Evolutionary conservation across 1,284 basidiomycete species (phyloP).

Genomic region (Malassezia restricta): DNA sequence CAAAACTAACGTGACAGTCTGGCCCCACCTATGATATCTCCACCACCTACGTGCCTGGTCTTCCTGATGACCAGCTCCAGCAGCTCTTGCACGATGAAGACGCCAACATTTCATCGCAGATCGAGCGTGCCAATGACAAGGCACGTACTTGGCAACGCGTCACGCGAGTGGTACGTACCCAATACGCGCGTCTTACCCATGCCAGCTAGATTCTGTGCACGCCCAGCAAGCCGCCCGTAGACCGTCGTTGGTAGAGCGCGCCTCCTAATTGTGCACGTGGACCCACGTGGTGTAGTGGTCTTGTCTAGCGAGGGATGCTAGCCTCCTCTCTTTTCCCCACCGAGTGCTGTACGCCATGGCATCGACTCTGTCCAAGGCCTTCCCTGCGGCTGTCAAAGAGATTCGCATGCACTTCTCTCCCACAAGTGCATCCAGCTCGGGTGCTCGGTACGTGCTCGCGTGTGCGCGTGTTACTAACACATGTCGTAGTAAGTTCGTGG

Average conservation of each 20-base stretch:
- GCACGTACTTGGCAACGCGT: conserved; percentile 36
- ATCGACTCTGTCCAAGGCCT: conserved; percentile 29
- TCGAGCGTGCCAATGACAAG: conserved; percentile 27
- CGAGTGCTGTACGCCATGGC: conserved; percentile 21
- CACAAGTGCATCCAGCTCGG: conserved; percentile 34
- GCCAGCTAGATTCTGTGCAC: conserved; percentile 15
- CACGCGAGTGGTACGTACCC: conserved; percentile 31
- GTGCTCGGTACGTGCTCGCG: conserved; percentile 31
- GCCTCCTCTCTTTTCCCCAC: neutral
- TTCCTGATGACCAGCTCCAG: conserved; percentile 25
- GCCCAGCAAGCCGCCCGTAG: neutral
- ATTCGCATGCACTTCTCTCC: conserved; percentile 43
- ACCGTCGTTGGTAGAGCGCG: neutral
- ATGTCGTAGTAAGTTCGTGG: conserved; percentile 33
- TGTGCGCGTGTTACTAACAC: conserved; percentile 1
- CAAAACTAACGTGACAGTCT: conserved; percentile 5
- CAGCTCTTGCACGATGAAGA: conserved; percentile 15
- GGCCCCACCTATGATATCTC: conserved; percentile 29
- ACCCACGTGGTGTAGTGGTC: neutral
- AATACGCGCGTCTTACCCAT: neutral
- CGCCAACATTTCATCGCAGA: conserved; percentile 3
- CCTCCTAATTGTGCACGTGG: neutral
- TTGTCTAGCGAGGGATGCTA: no score
- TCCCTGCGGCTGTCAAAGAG: conserved; percentile 41
- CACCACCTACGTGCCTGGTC: conserved; percentile 31